phyloP scores from a whole-genome alignment of 2,329 filamentous ascomycete genomes.

The Diaporthe aspalathi region DNA sequence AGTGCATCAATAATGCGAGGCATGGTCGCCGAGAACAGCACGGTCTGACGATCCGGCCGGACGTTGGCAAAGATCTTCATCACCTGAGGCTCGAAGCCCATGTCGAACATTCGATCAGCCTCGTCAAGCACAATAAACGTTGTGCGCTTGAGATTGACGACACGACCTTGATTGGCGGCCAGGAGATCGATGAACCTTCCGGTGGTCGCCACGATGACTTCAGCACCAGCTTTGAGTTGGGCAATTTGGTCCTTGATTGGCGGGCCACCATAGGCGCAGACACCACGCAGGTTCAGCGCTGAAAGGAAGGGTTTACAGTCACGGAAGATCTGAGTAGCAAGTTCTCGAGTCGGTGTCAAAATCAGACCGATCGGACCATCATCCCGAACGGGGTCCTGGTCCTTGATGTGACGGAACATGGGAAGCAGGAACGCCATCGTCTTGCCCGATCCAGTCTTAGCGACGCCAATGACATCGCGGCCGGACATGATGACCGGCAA shows the following conservation, averaged over 20 bases:
- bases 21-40: constrained; percentile 97
- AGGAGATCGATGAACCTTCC: constrained; percentile 96
- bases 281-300: constrained; percentile 83
- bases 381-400: constrained; percentile 83
- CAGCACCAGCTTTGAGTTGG: constrained; percentile 92
- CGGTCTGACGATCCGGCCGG: constrained; percentile 91
- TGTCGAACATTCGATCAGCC: constrained; percentile 99
- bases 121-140: constrained; percentile 97
- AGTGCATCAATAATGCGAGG: constrained; percentile 91
- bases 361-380: constrained; percentile 91
- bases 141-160: constrained; percentile 89
- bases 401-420: constrained; percentile 98
- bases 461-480: constrained; percentile 93
- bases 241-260: constrained; percentile 98
- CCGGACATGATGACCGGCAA: constrained; percentile 96
- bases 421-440: constrained; percentile 95
- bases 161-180: constrained; percentile 91
- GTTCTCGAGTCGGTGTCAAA: constrained; percentile 93
- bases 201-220: constrained; percentile 95
- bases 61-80: constrained; percentile 96
- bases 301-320: constrained; percentile 97
- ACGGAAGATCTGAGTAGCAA: constrained; percentile 92
- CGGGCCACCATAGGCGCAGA: constrained; percentile 93
- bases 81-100: constrained; percentile 98
- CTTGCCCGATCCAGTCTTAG: constrained; percentile 98